Percentiles rank a stretch among this genome's conserved stretches.
Evolutionary conservation across 2,329 filamentous ascomycete species (phyloP).

Genomic region (Pyrenophora teres): DNA sequence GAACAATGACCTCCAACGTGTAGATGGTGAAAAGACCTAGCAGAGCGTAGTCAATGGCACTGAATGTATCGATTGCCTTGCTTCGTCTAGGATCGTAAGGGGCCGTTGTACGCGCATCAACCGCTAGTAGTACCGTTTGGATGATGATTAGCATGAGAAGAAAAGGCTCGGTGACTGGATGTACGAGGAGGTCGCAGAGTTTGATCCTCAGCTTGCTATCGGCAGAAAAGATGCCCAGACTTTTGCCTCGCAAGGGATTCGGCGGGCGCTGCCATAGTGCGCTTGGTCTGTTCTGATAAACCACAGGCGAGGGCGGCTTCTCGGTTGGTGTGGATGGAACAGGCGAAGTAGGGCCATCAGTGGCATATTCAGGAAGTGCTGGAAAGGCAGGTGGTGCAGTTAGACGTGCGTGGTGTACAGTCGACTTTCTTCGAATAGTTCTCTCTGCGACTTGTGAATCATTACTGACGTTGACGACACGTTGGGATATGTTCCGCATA

Average conservation of each 20-base stretch:
- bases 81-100: slow-evolving; percentile 56
- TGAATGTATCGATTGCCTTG: slow-evolving; percentile 69
- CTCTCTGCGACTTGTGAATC: slow-evolving; percentile 83
- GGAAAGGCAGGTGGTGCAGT: slow-evolving; percentile 58
- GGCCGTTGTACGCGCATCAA: slow-evolving; percentile 78
- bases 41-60: slow-evolving; percentile 76
- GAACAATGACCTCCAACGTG: slow-evolving; percentile 79
- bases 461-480: slow-evolving; percentile 96
- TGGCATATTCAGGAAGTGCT: slow-evolving; percentile 56
- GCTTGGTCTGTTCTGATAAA: slow-evolving; percentile 36
- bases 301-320: slow-evolving; percentile 45
- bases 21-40: slow-evolving; percentile 86
- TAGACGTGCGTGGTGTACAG: slow-evolving; percentile 60
- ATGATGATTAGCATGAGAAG: slow-evolving; percentile 86
- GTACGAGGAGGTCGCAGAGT: slow-evolving; percentile 82
- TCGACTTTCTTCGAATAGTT: slow-evolving; percentile 65
- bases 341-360: slow-evolving; percentile 47
- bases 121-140: slow-evolving; percentile 83
- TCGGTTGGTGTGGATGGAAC: slow-evolving; percentile 40
- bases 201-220: slow-evolving; percentile 73
- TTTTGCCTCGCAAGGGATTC: slow-evolving; percentile 86
- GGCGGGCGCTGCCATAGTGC: slow-evolving; percentile 51
- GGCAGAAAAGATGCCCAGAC: slow-evolving; percentile 81
- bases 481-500: slow-evolving; percentile 81
- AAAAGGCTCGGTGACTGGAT: slow-evolving; percentile 82